Evolutionary conservation across 768 basidiomycete species (phyloP).

Genomic region (Calocybe gangraenosa): DNA sequence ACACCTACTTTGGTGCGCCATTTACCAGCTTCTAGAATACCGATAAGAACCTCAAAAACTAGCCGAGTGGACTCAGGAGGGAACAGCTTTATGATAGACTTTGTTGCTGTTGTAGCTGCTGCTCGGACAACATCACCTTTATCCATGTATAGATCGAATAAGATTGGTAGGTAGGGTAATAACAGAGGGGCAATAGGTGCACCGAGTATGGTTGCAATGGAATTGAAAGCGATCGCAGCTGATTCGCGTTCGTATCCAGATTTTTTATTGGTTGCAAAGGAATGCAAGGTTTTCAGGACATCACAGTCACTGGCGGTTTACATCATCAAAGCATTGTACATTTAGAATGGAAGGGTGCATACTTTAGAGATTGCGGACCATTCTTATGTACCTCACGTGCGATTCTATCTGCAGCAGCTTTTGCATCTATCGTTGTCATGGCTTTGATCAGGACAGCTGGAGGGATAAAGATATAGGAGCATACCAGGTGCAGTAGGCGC

Average conservation of each 20-base stretch:
- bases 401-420: constrained; percentile 76
- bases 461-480: constrained; percentile 9
- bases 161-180: constrained; percentile 67
- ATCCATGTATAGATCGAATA: constrained; percentile 88
- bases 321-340: neutral
- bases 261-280: constrained; percentile 78
- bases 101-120: constrained; percentile 77
- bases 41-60: constrained; percentile 66
- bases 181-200: constrained; percentile 68
- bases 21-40: constrained; percentile 79
- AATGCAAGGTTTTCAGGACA: constrained; percentile 60
- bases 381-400: constrained; percentile 65
- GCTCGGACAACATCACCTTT: constrained; percentile 88
- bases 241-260: constrained; percentile 88
- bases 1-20: constrained; percentile 96
- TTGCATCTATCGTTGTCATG: constrained; percentile 58
- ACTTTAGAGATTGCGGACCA: constrained; percentile 64
- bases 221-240: constrained; percentile 75
- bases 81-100: constrained; percentile 77
- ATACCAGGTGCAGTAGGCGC: constrained; percentile 63
- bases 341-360: constrained; percentile 12
- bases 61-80: constrained; percentile 77
- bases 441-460: constrained; percentile 6
- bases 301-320: constrained; percentile 45
- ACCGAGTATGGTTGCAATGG: constrained; percentile 68